Evolutionary conservation across 202 grass and related monocot species (phyloP), one percentile per base, ranked within the genome.

Genomic region (Miscanthus sacchariflorus): DNA sequence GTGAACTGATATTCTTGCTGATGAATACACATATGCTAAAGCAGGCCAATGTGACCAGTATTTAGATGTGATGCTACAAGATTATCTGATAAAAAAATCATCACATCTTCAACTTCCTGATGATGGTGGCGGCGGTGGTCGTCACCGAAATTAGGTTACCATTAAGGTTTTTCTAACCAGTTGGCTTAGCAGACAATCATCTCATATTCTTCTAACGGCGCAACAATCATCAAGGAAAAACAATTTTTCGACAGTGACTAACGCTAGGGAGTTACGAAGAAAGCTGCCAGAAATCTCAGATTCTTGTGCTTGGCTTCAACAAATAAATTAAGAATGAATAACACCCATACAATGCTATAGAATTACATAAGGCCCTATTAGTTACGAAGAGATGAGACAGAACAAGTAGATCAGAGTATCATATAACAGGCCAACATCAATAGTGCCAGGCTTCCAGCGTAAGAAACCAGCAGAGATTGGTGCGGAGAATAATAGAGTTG

Each of bases 401-500:
- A 18, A 54, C 10, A 56, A 56, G 5, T 56, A 5, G 14, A 18
- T 18, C 49, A 6, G 7, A 59, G 3, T 24, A 23, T 24, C 3
- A 23, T 24, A 63, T 59, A 59, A n/a, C 56, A 59, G 56, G 19
- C 23, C 7, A 58, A 58, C 54, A 58, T 8, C 18, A 58, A 58
- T 8, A 9, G 1, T 21, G 19, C 52, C 17, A 19, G 15, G 17
- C 50, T 56, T 56, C 17, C 52, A 7, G 52, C 52, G 17, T 19
- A 56, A 56, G 18, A 21, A 58, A 58, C 17, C 52, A n/a, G 21
- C 18, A 59, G 2, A 63, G 58, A 63, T 63, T 24, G 21, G 21
- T 63, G 58, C 21, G 21, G 58, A 63, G 8, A 23, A n/a, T 24
- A 99, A 94, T 76, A 6, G 3, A 65, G 36, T 24, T 27, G 1